Conservation (phyloP, 768 basidiomycete genomes). For the Wakefieldia striispora region DNA sequence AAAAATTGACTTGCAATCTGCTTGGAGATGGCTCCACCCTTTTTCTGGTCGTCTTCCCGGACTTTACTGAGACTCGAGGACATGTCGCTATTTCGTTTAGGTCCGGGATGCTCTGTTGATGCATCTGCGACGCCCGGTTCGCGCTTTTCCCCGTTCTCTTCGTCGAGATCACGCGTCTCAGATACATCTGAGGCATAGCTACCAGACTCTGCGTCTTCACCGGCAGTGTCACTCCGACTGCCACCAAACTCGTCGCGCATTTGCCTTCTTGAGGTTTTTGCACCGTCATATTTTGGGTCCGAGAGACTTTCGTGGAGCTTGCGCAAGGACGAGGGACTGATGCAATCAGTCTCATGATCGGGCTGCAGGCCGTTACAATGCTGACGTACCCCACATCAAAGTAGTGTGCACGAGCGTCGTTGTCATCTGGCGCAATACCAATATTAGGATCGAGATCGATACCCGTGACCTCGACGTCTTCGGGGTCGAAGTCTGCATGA, state of each 20-base stretch:
- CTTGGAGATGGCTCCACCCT: constrained; percentile 79
- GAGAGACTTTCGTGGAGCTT: constrained; percentile 61
- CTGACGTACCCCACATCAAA: constrained; percentile 70
- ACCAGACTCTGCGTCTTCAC: constrained; percentile 18
- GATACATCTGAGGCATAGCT: constrained; percentile 18
- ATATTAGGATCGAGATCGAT: constrained; percentile 38
- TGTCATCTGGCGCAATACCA: constrained; percentile 30
- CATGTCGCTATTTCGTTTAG: constrained; percentile 38
- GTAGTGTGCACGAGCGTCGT: constrained; percentile 70
- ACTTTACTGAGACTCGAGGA: constrained; percentile 53
- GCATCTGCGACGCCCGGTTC: constrained; percentile 15
- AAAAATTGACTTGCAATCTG: constrained; percentile 65
- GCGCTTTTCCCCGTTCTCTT: constrained; percentile 13
- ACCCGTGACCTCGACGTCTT: constrained; percentile 52
- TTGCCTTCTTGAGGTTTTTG: constrained; percentile 58
- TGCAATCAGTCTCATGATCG: constrained; percentile 2
- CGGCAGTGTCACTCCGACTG: constrained; percentile 5
- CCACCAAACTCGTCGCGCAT: constrained; percentile 40
- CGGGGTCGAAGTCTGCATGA: constrained; percentile 68
- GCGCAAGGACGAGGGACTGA: constrained; percentile 68
- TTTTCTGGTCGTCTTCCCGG: constrained; percentile 68
- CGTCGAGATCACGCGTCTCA: constrained; percentile 7
- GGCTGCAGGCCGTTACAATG: constrained; percentile 21
- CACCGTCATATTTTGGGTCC: constrained; percentile 79
- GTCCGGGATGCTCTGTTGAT: constrained; percentile 7